Conservation (phyloP, 352 stramenopile genomes). For the Thraustochytrium striatum region DNA sequence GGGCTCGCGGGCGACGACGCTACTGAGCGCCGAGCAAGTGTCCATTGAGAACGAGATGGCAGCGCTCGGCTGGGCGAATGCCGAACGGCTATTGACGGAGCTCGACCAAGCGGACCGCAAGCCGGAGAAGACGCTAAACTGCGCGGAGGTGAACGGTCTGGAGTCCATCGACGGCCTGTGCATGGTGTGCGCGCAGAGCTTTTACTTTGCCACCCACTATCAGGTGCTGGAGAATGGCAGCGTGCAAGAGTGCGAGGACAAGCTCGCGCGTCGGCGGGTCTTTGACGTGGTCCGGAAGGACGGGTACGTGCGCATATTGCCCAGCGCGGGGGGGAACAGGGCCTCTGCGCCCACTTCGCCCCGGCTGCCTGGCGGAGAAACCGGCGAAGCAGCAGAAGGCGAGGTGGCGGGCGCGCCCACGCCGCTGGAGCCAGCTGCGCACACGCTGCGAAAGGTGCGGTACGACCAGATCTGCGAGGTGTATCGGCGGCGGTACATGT, state of each 20-base stretch:
- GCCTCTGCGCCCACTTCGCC: background rate
- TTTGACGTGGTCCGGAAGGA: background rate
- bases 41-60: slow-evolving; percentile 37
- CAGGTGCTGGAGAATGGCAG: background rate
- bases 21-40: background rate
- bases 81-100: slow-evolving; percentile 11
- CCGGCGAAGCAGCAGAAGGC: too few species aligned
- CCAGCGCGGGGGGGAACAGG: background rate
- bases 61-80: slow-evolving; percentile 24
- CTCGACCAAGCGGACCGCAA: slow-evolving; percentile 18
- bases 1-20: too few species aligned
- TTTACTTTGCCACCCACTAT: slow-evolving; percentile 43
- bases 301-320: background rate
- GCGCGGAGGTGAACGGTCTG: slow-evolving; percentile 16
- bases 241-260: background rate
- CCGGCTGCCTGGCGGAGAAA: too few species aligned
- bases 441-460: slow-evolving; percentile 4
- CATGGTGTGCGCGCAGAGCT: slow-evolving; percentile 2
- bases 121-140: slow-evolving; percentile 24
- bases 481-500: slow-evolving; percentile 41
- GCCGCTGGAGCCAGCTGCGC: background rate
- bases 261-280: background rate
- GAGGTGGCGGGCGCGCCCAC: too few species aligned
- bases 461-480: slow-evolving; percentile 30
- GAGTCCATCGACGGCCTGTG: slow-evolving; percentile 15